Percentiles rank a stretch among this genome's conserved stretches.
phyloP scores from a whole-genome alignment of 345 rosid genomes.

The Hibiscus mutabilis region DNA sequence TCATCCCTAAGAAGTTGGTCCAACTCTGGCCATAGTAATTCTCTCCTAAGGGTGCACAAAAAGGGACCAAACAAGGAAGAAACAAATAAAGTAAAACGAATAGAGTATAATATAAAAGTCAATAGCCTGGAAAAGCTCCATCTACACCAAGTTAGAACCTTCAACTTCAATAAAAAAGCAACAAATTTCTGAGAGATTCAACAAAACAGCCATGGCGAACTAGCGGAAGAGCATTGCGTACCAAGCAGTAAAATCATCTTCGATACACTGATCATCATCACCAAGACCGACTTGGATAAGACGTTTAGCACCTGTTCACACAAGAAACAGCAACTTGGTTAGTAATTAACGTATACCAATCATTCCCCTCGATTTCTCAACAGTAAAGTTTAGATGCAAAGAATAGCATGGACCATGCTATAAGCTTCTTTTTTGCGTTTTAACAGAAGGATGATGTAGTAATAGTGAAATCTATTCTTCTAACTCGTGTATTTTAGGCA shows the following conservation, averaged over 20 bases:
- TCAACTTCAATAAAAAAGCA: slow-evolving; percentile 5
- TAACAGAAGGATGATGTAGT: too few species aligned
- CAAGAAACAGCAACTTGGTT: background rate
- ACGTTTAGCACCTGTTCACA: slow-evolving; percentile 57
- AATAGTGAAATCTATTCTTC: too few species aligned
- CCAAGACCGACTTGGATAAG: slow-evolving; percentile 78
- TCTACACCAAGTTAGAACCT: background rate
- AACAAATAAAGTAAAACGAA: too few species aligned
- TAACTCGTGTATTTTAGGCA: too few species aligned
- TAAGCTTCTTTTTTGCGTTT: too few species aligned
- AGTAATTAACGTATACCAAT: too few species aligned
- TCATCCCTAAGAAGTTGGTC: slow-evolving; percentile 72
- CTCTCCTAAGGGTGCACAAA: slow-evolving; percentile 35
- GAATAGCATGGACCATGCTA: too few species aligned
- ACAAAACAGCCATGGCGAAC: background rate
- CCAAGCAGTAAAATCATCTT: slow-evolving; percentile 86
- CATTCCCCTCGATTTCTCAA: too few species aligned
- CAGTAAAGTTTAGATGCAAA: too few species aligned
- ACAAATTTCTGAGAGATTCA: background rate
- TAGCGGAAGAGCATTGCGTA: slow-evolving; percentile 19
- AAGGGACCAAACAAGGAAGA: background rate
- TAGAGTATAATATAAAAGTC: background rate
- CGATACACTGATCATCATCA: slow-evolving; percentile 98
- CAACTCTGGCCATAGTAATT: slow-evolving; percentile 84
- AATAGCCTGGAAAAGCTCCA: background rate